Evolutionary conservation across 2,329 filamentous ascomycete genomes (phyloP).

Genomic region (Fusarium domesticum): DNA sequence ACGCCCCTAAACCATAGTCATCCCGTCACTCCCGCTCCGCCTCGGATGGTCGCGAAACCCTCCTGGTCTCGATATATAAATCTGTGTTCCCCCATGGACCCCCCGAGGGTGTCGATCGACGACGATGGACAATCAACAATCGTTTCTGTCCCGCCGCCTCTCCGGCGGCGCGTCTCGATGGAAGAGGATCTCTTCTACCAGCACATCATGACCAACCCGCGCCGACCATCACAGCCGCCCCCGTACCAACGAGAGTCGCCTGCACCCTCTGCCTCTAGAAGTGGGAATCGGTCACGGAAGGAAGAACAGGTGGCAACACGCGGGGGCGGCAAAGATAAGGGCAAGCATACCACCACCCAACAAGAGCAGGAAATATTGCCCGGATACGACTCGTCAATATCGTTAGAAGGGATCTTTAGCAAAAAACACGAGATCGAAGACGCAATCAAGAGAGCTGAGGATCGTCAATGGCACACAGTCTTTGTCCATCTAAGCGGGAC

Average conservation of each 20-base stretch:
- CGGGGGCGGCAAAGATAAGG: constrained; percentile 19
- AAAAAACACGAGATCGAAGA: constrained; percentile 66
- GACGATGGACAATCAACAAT: constrained; percentile 35
- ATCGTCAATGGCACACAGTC: constrained; percentile 62
- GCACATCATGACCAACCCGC: constrained; percentile 47
- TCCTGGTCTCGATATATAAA: constrained; percentile 26
- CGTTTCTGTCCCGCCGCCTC: constrained; percentile 35
- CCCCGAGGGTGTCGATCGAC: constrained; percentile 28
- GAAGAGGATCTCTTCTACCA: constrained; percentile 55
- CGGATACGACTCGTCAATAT: constrained; percentile 55
- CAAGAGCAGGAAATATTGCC: constrained; percentile 46
- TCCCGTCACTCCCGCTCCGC: constrained; percentile 21
- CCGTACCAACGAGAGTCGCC: constrained; percentile 39
- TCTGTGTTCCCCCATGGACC: constrained; percentile 34
- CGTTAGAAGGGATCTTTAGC: constrained; percentile 55
- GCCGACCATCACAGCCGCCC: constrained; percentile 47
- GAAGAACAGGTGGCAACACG: constrained; percentile 18
- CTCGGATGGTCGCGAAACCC: constrained; percentile 22
- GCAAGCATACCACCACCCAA: constrained; percentile 28
- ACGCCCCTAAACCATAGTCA: constrained; percentile 25
- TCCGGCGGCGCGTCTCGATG: constrained; percentile 50
- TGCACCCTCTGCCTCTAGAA: constrained; percentile 13
- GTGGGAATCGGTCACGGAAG: constrained; percentile 17
- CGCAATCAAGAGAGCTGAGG: constrained; percentile 58
- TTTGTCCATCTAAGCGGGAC: constrained; percentile 67